Conservation (phyloP, 192 early-diverging fungal species). For the Podila epigama region DNA sequence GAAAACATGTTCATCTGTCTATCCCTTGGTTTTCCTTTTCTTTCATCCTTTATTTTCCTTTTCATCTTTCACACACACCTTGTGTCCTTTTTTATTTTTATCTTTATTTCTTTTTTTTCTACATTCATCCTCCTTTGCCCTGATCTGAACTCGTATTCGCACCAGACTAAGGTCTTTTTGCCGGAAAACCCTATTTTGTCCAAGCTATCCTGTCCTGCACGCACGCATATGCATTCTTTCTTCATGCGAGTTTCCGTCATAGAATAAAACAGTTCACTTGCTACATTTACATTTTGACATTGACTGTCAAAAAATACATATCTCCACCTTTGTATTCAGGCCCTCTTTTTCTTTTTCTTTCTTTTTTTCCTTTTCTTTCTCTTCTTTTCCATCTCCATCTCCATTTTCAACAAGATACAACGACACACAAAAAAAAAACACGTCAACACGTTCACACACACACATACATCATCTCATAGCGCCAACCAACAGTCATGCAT, state of each 20-base stretch:
- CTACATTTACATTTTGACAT: not conserved
- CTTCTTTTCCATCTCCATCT: not conserved
- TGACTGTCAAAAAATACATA: no score
- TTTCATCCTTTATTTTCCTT: not conserved
- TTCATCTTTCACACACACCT: no score
- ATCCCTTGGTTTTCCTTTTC: not conserved
- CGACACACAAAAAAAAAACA: no score
- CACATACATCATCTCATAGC: no score
- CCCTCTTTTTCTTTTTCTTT: slow-evolving; percentile 3
- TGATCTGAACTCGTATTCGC: not conserved
- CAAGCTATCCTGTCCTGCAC: not conserved
- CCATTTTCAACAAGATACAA: not conserved
- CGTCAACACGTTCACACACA: no score
- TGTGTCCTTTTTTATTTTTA: not conserved
- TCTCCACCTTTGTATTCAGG: not conserved
- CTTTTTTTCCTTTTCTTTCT: not conserved
- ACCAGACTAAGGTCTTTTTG: not conserved
- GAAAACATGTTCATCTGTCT: not conserved
- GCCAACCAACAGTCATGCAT: no score
- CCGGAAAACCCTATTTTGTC: not conserved
- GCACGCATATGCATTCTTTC: not conserved
- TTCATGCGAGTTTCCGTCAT: not conserved
- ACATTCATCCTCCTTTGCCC: not conserved
- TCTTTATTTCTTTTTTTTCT: not conserved
- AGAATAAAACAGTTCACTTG: not conserved